Conservation (phyloP, 2,329 filamentous ascomycete genomes). For the Pestalotiopsis sp. region DNA sequence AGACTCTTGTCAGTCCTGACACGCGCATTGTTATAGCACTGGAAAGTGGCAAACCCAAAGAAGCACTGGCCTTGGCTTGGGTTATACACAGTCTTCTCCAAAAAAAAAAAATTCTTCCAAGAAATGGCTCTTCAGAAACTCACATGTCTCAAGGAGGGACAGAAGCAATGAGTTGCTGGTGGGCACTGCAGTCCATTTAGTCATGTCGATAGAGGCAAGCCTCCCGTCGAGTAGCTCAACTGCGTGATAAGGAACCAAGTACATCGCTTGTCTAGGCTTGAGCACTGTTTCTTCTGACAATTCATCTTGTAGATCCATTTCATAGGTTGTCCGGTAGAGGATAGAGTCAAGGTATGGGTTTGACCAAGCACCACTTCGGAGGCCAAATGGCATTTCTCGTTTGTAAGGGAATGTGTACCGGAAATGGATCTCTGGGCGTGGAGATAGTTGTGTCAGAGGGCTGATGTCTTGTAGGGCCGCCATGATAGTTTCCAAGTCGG, state of each 20-base stretch:
- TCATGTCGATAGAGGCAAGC: slow-evolving; percentile 23
- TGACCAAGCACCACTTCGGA: slow-evolving; percentile 11
- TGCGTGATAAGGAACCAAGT: slow-evolving; percentile 26
- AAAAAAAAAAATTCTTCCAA: neutral
- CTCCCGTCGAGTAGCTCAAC: slow-evolving; percentile 25
- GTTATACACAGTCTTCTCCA: neutral
- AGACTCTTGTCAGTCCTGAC: neutral
- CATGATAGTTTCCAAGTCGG: slow-evolving; percentile 22
- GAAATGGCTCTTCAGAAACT: neutral
- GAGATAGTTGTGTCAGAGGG: slow-evolving; percentile 24
- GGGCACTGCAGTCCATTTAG: slow-evolving; percentile 29
- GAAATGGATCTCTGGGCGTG: slow-evolving; percentile 21
- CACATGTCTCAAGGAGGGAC: slow-evolving; percentile 9
- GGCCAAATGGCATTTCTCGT: slow-evolving; percentile 19
- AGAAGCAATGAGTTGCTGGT: slow-evolving; percentile 28
- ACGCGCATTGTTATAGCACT: neutral
- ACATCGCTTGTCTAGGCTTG: slow-evolving; percentile 17
- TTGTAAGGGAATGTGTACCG: slow-evolving; percentile 28
- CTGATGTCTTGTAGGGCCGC: slow-evolving; percentile 22
- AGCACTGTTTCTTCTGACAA: slow-evolving; percentile 7
- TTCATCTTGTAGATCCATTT: slow-evolving; percentile 4
- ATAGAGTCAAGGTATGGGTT: slow-evolving; percentile 24
- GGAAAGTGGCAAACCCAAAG: neutral
- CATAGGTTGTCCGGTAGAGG: slow-evolving; percentile 18
- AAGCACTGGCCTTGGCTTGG: no score